Percentiles rank a stretch among this genome's conserved stretches.
phyloP scores from a whole-genome alignment of 331 rosid genomes.

The Erythrophleum ivorense region DNA sequence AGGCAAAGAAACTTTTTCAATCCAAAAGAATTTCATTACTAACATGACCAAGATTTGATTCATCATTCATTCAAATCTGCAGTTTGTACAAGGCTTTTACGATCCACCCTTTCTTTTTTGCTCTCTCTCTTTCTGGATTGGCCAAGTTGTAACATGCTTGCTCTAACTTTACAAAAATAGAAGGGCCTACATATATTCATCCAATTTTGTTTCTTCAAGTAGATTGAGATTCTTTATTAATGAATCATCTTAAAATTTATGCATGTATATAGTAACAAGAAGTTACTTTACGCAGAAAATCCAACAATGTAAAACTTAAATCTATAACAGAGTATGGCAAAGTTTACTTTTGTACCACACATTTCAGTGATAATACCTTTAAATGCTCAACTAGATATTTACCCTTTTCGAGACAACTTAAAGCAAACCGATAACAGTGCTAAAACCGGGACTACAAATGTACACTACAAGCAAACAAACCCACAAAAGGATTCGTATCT shows the following conservation, averaged over 20 bases:
- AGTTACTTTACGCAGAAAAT: no score
- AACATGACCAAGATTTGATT: neutral
- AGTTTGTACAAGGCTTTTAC: neutral
- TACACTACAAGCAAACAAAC: neutral
- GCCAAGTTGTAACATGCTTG: neutral
- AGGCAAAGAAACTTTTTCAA: neutral
- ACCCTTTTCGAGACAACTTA: neutral
- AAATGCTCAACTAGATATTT: neutral
- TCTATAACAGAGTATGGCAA: neutral
- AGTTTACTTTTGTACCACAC: neutral
- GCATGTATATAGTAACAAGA: no score
- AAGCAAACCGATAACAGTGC: neutral
- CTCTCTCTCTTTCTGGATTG: neutral
- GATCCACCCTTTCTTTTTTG: neutral
- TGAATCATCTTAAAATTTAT: no score
- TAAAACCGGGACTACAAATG: neutral
- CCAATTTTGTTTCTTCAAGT: no score
- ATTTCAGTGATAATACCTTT: neutral
- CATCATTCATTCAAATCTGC: neutral
- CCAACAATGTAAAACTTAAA: no score
- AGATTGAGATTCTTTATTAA: no score
- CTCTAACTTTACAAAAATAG: no score
- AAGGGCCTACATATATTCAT: no score
- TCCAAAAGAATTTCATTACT: neutral
- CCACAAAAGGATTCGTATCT: slow-evolving; percentile 35